These are phyloP conservation scores for Podaxis carcinomalis DNA, from an alignment of 768 basidiomycete species.

Conservation along the genomic window DNA sequence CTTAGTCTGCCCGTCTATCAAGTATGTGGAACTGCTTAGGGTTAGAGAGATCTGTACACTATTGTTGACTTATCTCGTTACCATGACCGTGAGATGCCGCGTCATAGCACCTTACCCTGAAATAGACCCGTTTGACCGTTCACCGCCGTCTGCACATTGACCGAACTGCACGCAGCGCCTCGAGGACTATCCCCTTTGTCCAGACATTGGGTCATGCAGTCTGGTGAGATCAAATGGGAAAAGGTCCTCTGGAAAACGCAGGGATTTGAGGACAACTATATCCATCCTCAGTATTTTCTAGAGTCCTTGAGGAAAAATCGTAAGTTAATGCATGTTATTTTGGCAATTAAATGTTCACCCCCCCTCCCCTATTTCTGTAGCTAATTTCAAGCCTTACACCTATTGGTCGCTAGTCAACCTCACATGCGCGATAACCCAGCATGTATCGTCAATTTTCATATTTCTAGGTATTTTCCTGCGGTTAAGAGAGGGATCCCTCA, in stretches of 20 bases:
- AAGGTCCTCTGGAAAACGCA: conserved; percentile 78
- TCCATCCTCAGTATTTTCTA: conserved; percentile 70
- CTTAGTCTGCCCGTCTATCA: background rate
- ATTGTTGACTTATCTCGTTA: background rate
- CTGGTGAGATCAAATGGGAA: conserved; percentile 41
- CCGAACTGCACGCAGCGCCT: background rate
- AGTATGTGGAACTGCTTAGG: background rate
- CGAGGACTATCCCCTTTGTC: background rate
- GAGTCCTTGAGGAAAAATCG: conserved; percentile 76
- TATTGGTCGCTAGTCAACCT: conserved; percentile 70
- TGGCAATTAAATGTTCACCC: conserved; percentile 1
- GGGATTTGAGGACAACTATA: conserved; percentile 80
- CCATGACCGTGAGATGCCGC: conserved; percentile 12
- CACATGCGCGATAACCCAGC: conserved; percentile 78
- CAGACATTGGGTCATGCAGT: background rate
- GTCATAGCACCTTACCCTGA: conserved; percentile 3
- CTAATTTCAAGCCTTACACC: conserved; percentile 76
- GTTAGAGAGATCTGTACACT: background rate
- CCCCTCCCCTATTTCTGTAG: conserved; percentile 33
- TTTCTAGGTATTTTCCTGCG: conserved; percentile 79
- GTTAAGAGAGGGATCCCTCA: conserved; percentile 58
- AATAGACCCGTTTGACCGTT: conserved; percentile 4
- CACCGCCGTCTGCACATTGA: background rate
- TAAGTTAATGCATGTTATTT: conserved; percentile 31
- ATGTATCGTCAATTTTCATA: conserved; percentile 73